Base-by-base conservation (phyloP, 2,329 filamentous ascomycete species). In the Fusarium nanum region DNA sequence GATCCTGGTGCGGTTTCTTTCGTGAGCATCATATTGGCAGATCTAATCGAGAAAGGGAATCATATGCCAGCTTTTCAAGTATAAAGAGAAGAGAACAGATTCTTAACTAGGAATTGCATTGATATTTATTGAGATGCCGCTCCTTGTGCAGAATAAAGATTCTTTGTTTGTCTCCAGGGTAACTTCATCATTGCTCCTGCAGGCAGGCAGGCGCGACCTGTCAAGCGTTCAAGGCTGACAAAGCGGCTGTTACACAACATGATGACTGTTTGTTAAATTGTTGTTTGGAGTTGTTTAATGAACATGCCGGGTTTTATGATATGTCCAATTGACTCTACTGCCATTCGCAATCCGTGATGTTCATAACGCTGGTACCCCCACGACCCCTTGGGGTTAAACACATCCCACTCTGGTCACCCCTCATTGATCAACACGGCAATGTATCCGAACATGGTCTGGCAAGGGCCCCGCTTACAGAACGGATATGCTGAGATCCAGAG, bases 401-500 rank as follows among this genome's bases (percentile, higher is more conserved):
- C 45, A 50, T 46, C 47, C 42, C 57, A 68, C 46, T 30, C 44
- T 28, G 28, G 28, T 30, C 55, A 49, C 69, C 69, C 69, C 61
- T 70, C 61, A 67, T 18, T 49, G 64, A 64, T 68, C 56, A 71
- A 34, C 45, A 41, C 50, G 54, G 53, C 64, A 52, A 70, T 63
- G 50, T 40, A 66, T 30, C 49, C 49, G 49, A 28, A 20, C 44
- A 37, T 40, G n/a, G n/a, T 27, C 30, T 37, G 14, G 42, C 40
- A 44, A 50, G 10, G 22, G 23, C 56, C 61, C 68, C 58, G 32
- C 71, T 70, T 56, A 45, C 55, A 56, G 59, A 34, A 50, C 41
- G 52, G 58, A 56, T 46, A 34, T 34, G 41, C 16, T 23, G 34
- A 54, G 50, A 52, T n/a, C 25, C 28, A 57, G 18, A 53, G 42